Evolutionary conservation across 164 flowering plant genomes (phyloP), one percentile per base, ranked within the genome.

Genomic region (Euptelea pleiosperma): DNA sequence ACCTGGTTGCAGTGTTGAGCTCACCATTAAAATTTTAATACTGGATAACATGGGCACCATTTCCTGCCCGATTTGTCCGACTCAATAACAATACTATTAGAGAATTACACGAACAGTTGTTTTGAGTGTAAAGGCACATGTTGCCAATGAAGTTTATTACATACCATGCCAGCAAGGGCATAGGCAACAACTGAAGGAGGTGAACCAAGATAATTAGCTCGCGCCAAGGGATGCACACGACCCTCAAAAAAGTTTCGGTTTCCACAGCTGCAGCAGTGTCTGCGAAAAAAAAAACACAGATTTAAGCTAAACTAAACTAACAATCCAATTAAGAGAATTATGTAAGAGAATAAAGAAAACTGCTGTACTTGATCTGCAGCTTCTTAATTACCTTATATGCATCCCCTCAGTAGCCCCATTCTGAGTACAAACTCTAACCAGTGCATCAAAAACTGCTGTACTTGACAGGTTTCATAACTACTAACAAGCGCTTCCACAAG

Each of bases 181-280:
- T 89, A 92, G 2, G 98, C 98, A 55, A 92, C 96, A 54, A 92
- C 98, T 19, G 89, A 70, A 15, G 97, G 98, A 70, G 98, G 98
- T n/a, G 96, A 92, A 43, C 90, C 96, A 76, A 92, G 96, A 65
- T 92, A 89, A 65, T 92, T 92, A 11, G 98, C 98, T 57, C 97
- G 77, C 39, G 97, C 89, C 63, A 92, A 71, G 31, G 98, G 94
- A 76, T 92, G 98, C 30, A 92, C 91, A 68, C 97, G 95, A 11
- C 97, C 98, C 70, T 92, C 96, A 66, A 92, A n/a, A n/a, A n/a
- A 92, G 69, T 92, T 92, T 25, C 96, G 75, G 57, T 92, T 92
- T n/a, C 98, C 98, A 92, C 98, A 52, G 96, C 97, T 21, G 97
- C 81, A 59, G 91, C 98, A 42, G 89, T 68, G 53, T 92, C 98